Evolutionary conservation across 2,329 filamentous ascomycete species (phyloP), one percentile per base, ranked within the genome.

Genomic region (Epichloe sp.): DNA sequence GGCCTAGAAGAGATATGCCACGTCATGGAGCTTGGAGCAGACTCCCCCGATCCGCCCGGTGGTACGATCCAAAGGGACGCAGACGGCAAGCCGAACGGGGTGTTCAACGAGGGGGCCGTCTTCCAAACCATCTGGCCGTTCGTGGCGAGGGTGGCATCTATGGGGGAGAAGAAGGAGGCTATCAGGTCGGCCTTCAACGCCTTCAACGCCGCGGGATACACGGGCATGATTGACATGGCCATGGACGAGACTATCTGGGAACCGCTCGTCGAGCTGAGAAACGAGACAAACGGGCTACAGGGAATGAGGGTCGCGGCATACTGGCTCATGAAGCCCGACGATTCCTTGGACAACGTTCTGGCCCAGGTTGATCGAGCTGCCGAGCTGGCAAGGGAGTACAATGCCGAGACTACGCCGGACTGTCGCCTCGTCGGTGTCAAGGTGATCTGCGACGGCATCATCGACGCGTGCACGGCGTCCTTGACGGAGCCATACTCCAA

Each of bases 391-490:
- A 52, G 50, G 6, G 50, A 61, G 49, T 68, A 64, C 55, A 69
- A 64, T 54, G 62, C 60, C 8, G 57, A 62, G 11, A 65, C 58
- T 0, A 67, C 65, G 1, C 68, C 68, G 0, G 67, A 69, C 50
- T 63, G 62, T 51, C 74, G 76, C 17, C 62, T 85, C 8, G 74
- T 79, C 0, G 81, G 81, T 4, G 74, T 84, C 62, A 85, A 85
- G 59, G 63, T 84, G 21, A 81, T 85, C 40, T 78, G 76, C 57
- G 81, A 85, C 53, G 81, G 81, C 11, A 78, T 82, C 37, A 71
- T 85, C 38, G 81, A 85, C 55, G 77, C 77, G 0, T 85, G 80
- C 62, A 84, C 81, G 1, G 81, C 81, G 0, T 78, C 75, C 0
- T 63, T 85, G 2, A 68, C 69, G 1, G 73, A 82, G 59, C 80